phyloP scores from a whole-genome alignment of 495 filamentous ascomycete species.

The Tuber umbilicatum region DNA sequence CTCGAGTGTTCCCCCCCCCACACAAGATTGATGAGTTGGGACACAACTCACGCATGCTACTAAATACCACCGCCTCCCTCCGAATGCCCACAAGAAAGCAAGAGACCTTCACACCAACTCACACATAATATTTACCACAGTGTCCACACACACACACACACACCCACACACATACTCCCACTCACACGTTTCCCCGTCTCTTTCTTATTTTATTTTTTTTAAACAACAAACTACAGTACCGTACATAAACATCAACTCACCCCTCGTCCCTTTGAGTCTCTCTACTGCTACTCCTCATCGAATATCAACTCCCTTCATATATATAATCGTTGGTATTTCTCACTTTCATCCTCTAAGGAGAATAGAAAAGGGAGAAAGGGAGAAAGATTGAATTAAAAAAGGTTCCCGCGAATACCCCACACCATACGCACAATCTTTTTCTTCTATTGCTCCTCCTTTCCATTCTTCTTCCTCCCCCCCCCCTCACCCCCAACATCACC shows the following conservation, averaged over 20 bases:
- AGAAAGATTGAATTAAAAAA: neutral
- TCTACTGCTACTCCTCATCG: neutral
- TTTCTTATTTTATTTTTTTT: neutral
- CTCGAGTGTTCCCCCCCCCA: neutral
- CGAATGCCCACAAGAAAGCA: neutral
- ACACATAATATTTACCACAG: neutral
- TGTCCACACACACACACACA: neutral
- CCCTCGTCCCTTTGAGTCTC: neutral
- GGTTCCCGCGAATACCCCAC: slow-evolving; percentile 1
- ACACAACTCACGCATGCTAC: neutral
- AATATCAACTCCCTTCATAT: slow-evolving; percentile 1
- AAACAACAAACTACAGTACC: neutral
- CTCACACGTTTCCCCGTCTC: neutral
- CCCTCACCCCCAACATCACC: neutral
- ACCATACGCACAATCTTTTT: neutral
- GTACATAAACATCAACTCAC: slow-evolving; percentile 1
- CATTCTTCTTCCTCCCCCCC: neutral
- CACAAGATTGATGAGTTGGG: neutral
- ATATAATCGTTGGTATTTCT: neutral
- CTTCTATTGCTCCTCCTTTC: neutral
- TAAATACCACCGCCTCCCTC: neutral
- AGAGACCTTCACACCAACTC: neutral
- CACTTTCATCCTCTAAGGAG: neutral
- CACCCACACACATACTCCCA: neutral
- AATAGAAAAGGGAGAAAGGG: neutral